Percentiles rank a stretch among this genome's conserved stretches.
phyloP scores from a whole-genome alignment of 306 rosid genomes.

The Cicer yamashitae region DNA sequence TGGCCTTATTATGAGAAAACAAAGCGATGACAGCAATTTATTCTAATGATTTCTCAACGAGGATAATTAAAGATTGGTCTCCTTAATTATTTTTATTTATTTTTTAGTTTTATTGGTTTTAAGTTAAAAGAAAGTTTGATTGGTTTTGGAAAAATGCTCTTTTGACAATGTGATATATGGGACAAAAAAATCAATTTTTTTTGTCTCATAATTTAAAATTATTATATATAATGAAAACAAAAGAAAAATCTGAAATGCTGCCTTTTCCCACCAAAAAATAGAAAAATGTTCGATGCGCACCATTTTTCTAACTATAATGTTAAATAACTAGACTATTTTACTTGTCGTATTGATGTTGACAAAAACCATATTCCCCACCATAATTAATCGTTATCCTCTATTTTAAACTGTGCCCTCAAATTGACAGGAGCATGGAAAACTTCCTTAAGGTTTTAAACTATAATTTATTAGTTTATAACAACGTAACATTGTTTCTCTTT shows the following conservation, averaged over 20 bases:
- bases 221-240: no score
- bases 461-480: background rate
- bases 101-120: no score
- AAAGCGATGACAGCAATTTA: no score
- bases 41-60: background rate
- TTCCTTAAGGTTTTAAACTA: background rate
- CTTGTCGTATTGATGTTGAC: slow-evolving; percentile 39
- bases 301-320: slow-evolving; percentile 38
- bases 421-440: slow-evolving; percentile 29
- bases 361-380: slow-evolving; percentile 17
- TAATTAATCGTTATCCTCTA: slow-evolving; percentile 1
- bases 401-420: slow-evolving; percentile 13
- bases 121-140: no score
- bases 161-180: no score
- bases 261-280: background rate
- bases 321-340: slow-evolving; percentile 21
- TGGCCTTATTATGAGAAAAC: background rate
- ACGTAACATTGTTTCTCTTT: no score
- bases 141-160: no score
- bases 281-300: slow-evolving; percentile 5
- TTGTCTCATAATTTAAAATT: no score
- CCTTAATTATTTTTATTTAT: background rate
- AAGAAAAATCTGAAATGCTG: no score
- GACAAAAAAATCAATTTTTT: no score
- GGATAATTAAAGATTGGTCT: slow-evolving; percentile 2